Base-by-base conservation (phyloP, 1,284 basidiomycete species). In the Papiliotrema laurentii region DNA sequence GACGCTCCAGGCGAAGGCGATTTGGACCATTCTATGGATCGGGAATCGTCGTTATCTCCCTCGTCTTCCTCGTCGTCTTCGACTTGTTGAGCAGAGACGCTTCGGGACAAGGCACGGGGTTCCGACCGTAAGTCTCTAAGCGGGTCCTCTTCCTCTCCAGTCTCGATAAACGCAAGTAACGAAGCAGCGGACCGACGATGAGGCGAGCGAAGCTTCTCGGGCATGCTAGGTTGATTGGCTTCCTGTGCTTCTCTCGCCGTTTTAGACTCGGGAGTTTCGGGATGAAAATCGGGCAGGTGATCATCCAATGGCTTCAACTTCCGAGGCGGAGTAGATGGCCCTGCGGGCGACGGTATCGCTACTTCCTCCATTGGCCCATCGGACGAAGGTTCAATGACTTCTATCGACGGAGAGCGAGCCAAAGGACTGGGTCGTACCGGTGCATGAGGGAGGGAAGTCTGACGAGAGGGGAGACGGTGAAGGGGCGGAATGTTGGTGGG, bases 11-110 rank as follows among this genome's bases (percentile, higher is more conserved):
- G 68, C 4, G 61, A 64, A 16, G 71, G 71, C 9, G 72, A 72
- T 27, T 60, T 51, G 2, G 72, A 74, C 71, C 71, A 72, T 33
- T 62, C 60, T 13, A 72, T 63, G 13, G 68, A 66, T 4, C 62
- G 50, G 9, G 59, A 56, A 34, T 67, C 64, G 22, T 71, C 65
- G 2, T 50, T 43, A 6, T 51, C 55, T 18, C 33, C 34, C 19
- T 47, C 36, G 18, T 47, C 37, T 14, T 47, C 45, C 63, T 51
- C 54, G 16, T 54, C 51, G 7, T 47, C 43, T 13, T 45, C 47
- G n/a, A 43, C 9, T 30, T 43, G 33, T 16, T 9, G 37, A 9
- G 40, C 26, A 9, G 47, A 49, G 3, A 26, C 47, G 30, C 34
- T 43, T 5, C 47, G 19, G 2, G 47, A 49, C 9, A n/a, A 14